Evolutionary conservation across 345 rosid species (phyloP).

Genomic region (Euclidium syriacum): DNA sequence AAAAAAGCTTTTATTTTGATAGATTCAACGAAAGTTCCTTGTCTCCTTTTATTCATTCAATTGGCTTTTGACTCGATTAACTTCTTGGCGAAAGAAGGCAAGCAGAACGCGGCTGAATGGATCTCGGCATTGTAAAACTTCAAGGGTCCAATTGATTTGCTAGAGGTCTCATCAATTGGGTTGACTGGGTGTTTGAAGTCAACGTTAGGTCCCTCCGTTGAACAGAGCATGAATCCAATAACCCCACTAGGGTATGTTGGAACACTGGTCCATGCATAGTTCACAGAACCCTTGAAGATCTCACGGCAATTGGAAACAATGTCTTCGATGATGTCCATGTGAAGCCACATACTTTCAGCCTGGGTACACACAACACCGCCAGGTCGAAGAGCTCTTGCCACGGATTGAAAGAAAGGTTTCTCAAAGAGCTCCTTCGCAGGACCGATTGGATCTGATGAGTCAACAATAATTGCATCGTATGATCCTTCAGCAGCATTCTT

Average conservation of each 20-base stretch:
- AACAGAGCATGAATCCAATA: conserved; percentile 54
- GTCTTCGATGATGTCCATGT: conserved; percentile 33
- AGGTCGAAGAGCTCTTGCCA: conserved; percentile 36
- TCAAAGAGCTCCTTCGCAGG: conserved; percentile 36
- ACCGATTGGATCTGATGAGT: conserved; percentile 38
- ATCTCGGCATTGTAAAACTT: conserved; percentile 46
- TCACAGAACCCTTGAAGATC: conserved; percentile 39
- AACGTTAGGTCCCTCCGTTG: conserved; percentile 44
- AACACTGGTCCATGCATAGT: conserved; percentile 58
- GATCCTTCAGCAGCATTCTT: conserved; percentile 30
- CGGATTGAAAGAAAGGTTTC: conserved; percentile 30
- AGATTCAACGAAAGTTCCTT: not conserved
- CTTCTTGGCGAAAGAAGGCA: conserved; percentile 38
- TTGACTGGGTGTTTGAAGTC: conserved; percentile 41
- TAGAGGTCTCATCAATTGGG: conserved; percentile 6
- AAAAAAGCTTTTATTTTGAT: not conserved
- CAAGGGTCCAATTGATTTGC: conserved; percentile 33
- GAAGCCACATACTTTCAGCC: conserved; percentile 48
- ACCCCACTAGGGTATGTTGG: conserved; percentile 51
- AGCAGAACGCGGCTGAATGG: conserved; percentile 42
- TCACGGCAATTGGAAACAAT: conserved; percentile 41
- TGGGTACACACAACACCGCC: conserved; percentile 48
- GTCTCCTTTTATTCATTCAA: not conserved
- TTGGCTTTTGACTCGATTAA: not conserved
- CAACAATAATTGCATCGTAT: conserved; percentile 39